Base-by-base conservation (phyloP, 2,329 filamentous ascomycete genomes). In the Thelonectria blattea region DNA sequence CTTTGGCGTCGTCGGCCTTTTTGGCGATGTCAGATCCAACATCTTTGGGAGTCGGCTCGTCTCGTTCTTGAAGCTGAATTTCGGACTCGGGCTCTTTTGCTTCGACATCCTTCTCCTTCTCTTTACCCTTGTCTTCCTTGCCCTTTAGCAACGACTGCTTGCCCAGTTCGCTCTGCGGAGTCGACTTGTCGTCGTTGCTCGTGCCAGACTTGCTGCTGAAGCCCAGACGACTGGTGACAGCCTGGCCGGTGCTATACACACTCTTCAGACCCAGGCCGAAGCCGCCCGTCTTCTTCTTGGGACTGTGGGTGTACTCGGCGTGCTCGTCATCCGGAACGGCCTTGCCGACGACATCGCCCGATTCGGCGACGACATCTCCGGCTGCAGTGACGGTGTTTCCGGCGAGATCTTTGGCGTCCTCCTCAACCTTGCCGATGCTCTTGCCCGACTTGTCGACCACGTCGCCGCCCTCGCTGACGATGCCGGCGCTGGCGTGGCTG, bases 371-470 rank as follows among this genome's bases (percentile, higher is more conserved):
- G 43, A 78, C 69, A 14, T 78, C 74, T 12, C 76, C 76, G 9
- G 70, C 70, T 6, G 68, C 64, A 22, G 72, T 77, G 34, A 79
- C 76, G 39, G 75, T 74, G 65, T 76, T 79, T 39, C 80, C 80
- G 41, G 74, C 70, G 11, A 82, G 72, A 34, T 79, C 75, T 53
- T 76, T 72, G 30, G 76, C 75, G 51, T 71, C 62, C 20, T 77
- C 75, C 43, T 78, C 72, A 57, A 82, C 72, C 61, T 72, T 79
- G 55, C 80, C 80, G 43, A 82, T 68, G 9, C 71, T 73, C 52
- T 80, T 79, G 52, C 79, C 80, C 11, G 76, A 67, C 11, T 78
- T 71, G 58, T 82, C 79, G 39, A 82, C 70, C 17, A 82, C 77
- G 15, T 81, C 79, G 15, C 81, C 80, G 20, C 72, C 67, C 60